Evolutionary conservation across 2,329 filamentous ascomycete genomes (phyloP), one percentile per base, ranked within the genome.

Genomic region (Paradendryphiella salina): DNA sequence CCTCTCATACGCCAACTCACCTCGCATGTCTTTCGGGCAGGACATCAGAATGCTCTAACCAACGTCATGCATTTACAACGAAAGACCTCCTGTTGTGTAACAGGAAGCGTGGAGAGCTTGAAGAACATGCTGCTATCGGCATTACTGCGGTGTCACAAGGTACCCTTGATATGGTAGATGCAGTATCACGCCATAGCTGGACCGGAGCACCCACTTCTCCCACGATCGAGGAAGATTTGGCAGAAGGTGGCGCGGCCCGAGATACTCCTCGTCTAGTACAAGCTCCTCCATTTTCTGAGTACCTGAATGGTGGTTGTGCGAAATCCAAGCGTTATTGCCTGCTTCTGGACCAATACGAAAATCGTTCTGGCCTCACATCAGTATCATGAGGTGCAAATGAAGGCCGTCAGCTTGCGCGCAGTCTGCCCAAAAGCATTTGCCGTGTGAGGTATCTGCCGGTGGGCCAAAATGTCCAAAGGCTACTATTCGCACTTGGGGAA

Each of bases 1-100:
- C 45, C 21, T 38, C 45, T 31, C 49, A 11, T 49, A 48, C 44
- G 50, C 44, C 50, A 52, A 36, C 45, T 52, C 45, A 52, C 37
- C 45, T 35, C 43, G 50, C 50, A 52, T 49, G 33, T 23, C 34
- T 20, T 31, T 11, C 31, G 29, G 38, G 41, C 14, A 39, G 15
- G 4, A 36, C 14, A 6, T 33, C 26, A 15, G 21, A 38, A 36
- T 29, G 21, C 15, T 38, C 20, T 28, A 23, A 3, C 26, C 7
- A 39, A 40, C 44, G 44, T 33, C 18, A 52, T 48, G 33, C 20
- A 14, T 17, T 35, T 18, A 36, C 28, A 32, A 32, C 10, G n/a
- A 21, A 48, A 41, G 32, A 32, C 14, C 26, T 35, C 29, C 41
- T n/a, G 29, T 9, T 13, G 23, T n/a, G 33, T 33, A 28, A 17